phyloP scores from a whole-genome alignment of 1,284 basidiomycete genomes.

The Leccinum pachyderme region DNA sequence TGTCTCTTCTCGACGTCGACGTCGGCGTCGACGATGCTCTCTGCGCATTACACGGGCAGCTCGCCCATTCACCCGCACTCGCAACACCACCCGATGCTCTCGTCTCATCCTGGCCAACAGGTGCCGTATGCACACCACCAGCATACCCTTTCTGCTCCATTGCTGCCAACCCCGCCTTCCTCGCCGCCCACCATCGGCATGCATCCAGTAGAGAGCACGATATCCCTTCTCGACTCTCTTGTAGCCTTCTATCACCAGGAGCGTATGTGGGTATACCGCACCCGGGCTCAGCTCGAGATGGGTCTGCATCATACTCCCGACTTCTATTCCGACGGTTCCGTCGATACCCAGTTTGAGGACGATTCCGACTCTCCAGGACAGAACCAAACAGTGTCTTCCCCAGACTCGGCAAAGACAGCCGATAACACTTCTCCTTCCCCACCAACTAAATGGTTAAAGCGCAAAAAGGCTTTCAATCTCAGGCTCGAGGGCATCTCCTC shows the following conservation, averaged over 20 bases:
- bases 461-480: slow-evolving; percentile 49
- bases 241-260: slow-evolving; percentile 65
- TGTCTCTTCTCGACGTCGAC: no score
- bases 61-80: slow-evolving; percentile 18
- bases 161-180: slow-evolving; percentile 47
- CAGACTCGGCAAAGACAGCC: slow-evolving; percentile 20
- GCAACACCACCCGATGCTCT: slow-evolving; percentile 12
- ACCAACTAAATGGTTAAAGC: slow-evolving; percentile 37
- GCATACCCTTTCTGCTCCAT: slow-evolving; percentile 26
- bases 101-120: slow-evolving; percentile 23
- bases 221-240: slow-evolving; percentile 59
- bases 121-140: slow-evolving; percentile 26
- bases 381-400: slow-evolving; percentile 13
- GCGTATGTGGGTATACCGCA: slow-evolving; percentile 64
- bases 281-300: slow-evolving; percentile 46
- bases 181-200: slow-evolving; percentile 38
- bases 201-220: slow-evolving; percentile 41
- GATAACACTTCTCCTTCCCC: slow-evolving; percentile 30
- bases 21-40: slow-evolving; percentile 25
- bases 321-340: slow-evolving; percentile 18
- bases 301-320: slow-evolving; percentile 24
- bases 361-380: slow-evolving; percentile 14
- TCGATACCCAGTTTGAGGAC: slow-evolving; percentile 21
- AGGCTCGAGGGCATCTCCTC: slow-evolving; percentile 45
- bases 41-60: slow-evolving; percentile 24